Base-by-base conservation (phyloP, 805 yeast genomes). In the Yueomyces sp. region DNA sequence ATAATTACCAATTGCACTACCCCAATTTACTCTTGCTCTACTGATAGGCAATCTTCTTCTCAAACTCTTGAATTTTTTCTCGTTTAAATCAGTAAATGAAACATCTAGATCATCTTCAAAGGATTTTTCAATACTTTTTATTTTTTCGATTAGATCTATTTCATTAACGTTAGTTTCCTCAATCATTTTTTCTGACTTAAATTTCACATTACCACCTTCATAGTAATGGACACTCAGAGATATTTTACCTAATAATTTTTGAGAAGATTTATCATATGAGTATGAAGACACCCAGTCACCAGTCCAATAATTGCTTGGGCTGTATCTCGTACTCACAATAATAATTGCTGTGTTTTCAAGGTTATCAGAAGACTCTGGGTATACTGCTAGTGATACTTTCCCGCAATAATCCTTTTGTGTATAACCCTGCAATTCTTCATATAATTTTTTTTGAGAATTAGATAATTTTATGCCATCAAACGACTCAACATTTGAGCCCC, bases 121-220 rank as follows among this genome's bases (percentile, higher is more conserved):
- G 36, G 66, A 59, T 44, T 73, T 70, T 62, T 88, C 96, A 9
- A 73, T 55, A 30, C 59, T 59, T 43, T 69, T 65, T 49, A 86
- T 81, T 36, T 66, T 58, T 45, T 71, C 63, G 36, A 77, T 63
- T 3, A 63, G 54, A 3, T 57, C 59, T 2, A 45, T 44, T 2
- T 52, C 47, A 4, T 44, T 37, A 3, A 54, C 43, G 27, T 60
- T 64, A 5, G 52, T 53, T 1, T 73, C 51, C 3, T 54, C 52
- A n/a, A 34, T 9, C 8, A 9, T 11, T 45, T 69, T 66, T 5
- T 49, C 49, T 2, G 79, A 68, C 47, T 74, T 77, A 54, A 92
- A 73, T 42, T 90, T 73, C 26, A 90, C 97, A 56, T 90, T 90
- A 31, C 98, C 98, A 52, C 90, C 97, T 64, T 90, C 98, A 59